These are phyloP conservation scores for Closterium sp. DNA, from an alignment of 139 green algal species.

Conservation along the genomic window DNA sequence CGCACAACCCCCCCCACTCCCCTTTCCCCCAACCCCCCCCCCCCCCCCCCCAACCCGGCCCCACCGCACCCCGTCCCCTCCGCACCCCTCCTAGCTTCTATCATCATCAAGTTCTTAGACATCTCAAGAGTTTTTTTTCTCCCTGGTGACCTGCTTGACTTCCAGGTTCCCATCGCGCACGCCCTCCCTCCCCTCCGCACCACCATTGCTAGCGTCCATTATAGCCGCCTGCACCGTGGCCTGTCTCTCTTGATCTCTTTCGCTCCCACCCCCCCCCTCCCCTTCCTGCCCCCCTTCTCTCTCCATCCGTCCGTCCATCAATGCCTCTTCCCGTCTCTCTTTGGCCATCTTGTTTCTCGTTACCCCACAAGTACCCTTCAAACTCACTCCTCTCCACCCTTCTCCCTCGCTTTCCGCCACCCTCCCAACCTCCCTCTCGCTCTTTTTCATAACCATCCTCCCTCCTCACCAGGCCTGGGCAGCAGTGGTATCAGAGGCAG, in stretches of 20 bases:
- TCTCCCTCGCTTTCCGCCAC: neutral
- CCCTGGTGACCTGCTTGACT: neutral
- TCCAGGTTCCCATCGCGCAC: neutral
- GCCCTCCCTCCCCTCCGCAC: too few relatives aligned
- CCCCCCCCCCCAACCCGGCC: too few relatives aligned
- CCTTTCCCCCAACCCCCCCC: too few relatives aligned
- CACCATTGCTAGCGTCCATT: too few relatives aligned
- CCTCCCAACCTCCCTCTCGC: neutral
- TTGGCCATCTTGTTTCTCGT: neutral
- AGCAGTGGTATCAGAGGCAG: neutral
- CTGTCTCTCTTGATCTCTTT: neutral
- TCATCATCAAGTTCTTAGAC: too few relatives aligned
- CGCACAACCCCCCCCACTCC: too few relatives aligned
- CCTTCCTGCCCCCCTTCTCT: neutral
- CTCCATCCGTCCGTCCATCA: neutral
- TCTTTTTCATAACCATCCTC: neutral
- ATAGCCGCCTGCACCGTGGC: too few relatives aligned
- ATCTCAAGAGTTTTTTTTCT: neutral
- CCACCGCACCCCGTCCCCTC: too few relatives aligned
- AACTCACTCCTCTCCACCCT: neutral
- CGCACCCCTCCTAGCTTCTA: too few relatives aligned
- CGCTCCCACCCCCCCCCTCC: neutral
- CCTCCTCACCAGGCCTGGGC: neutral
- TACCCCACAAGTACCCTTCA: too few relatives aligned
- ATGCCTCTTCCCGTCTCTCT: neutral